These are phyloP conservation scores for Wickerhamomyces strasburgensis DNA, from an alignment of 805 yeast genomes.

Conservation along the genomic window DNA sequence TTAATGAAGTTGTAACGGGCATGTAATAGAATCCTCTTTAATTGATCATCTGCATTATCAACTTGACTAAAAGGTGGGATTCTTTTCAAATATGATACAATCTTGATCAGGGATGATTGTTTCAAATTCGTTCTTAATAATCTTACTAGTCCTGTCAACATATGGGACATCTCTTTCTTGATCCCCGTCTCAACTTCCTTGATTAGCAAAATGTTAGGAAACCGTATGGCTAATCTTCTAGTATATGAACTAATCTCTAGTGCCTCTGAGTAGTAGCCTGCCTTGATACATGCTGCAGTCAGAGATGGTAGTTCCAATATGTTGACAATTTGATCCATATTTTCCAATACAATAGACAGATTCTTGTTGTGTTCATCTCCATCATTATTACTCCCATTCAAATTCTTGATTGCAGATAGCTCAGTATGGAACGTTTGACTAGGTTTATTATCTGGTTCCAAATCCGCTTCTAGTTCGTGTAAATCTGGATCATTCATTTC, in stretches of 20 bases:
- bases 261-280: conserved; percentile 87
- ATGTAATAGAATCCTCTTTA: conserved; percentile 57
- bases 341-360: conserved; percentile 42
- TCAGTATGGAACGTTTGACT: conserved; percentile 29
- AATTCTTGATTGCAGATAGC: conserved; percentile 15
- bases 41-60: conserved; percentile 25
- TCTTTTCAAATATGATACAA: conserved; percentile 68
- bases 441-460: conserved; percentile 19
- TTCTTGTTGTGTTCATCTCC: conserved; percentile 16
- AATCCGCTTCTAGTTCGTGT: conserved; percentile 21
- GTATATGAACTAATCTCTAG: conserved; percentile 76
- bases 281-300: conserved; percentile 75
- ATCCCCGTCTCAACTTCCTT: conserved; percentile 46
- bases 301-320: conserved; percentile 80
- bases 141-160: conserved; percentile 68
- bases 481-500: conserved; percentile 21
- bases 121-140: conserved; percentile 71
- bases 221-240: conserved; percentile 62
- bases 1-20: conserved; percentile 66
- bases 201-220: conserved; percentile 54
- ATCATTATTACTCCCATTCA: conserved; percentile 10
- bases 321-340: conserved; percentile 69
- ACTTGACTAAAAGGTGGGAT: conserved; percentile 46
- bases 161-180: conserved; percentile 50
- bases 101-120: conserved; percentile 73